Base-by-base conservation (phyloP, 768 basidiomycete genomes). In the Termitomyces sp. region DNA sequence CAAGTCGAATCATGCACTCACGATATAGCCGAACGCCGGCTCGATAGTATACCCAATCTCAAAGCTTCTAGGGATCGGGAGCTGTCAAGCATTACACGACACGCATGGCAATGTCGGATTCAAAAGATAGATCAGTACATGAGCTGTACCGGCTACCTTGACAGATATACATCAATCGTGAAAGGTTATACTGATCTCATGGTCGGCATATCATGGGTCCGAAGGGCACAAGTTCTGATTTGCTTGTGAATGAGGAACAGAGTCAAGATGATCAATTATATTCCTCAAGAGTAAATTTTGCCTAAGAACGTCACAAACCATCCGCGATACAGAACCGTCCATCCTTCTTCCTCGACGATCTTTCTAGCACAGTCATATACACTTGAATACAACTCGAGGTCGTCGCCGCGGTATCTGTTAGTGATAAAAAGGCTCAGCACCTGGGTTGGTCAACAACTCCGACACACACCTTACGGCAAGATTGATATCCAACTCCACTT, bases 301-400 rank as follows among this genome's bases (percentile, higher is more conserved):
- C 62, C 62, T 17, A 64, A 30, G n/a, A 62, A 60, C 12, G 68
- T 72, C 5, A 70, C 17, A 54, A 69, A 70, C 69, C 68, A 73
- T 37, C 68, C 70, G 14, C 72, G 67, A 60, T 71, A 69, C 12
- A 75, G 56, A 17, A 64, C 68, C 32, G 40, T 45, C 64, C 66
- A 66, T 0, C 73, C 73, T 57, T 75, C 73, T 54, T 76, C 74
- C 28, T 66, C 58, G 12, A 68, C 30, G 19, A 74, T 71, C 47
- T 61, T 68, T 47, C 57, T 64, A 34, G 54, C 58, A 42, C 68
- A 72, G 46, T 74, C 69, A 12, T 65, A 53, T 14, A 70, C 57
- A 14, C 67, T 66, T 2, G 48, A 49, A 53, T 73, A 74, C 0
- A 66, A 69, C 24, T 55, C 51, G n/a, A 56, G 24, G 9, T 69